Conservation (phyloP, 139 green algal species). For the Coccomyxa sp. region DNA sequence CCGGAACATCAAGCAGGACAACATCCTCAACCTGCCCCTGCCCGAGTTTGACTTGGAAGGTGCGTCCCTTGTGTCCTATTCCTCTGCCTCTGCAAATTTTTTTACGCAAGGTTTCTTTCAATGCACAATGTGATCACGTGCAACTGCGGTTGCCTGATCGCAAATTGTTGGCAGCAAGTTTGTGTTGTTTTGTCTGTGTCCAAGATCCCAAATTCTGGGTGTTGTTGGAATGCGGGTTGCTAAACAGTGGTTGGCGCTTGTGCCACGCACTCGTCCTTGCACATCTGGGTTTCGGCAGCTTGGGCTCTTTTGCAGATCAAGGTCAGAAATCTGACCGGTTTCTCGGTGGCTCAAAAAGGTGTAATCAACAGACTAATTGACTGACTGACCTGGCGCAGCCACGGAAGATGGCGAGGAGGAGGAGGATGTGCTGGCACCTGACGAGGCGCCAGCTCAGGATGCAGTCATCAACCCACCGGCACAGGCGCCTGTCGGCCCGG, state of each 20-base stretch:
- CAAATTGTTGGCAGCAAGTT: background rate
- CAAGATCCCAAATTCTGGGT: background rate
- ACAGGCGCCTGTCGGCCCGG: background rate
- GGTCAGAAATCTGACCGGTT: too few relatives aligned
- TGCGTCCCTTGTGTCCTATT: background rate
- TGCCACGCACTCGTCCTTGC: too few relatives aligned
- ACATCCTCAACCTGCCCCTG: slow-evolving; percentile 39
- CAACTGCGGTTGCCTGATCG: background rate
- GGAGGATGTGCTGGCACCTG: background rate
- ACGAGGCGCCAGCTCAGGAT: slow-evolving; percentile 1
- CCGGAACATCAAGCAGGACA: slow-evolving; percentile 20
- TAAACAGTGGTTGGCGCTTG: background rate
- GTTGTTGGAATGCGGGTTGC: background rate
- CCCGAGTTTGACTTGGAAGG: slow-evolving; percentile 17
- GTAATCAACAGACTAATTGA: too few relatives aligned
- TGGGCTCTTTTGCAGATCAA: too few relatives aligned
- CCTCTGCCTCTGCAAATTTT: background rate
- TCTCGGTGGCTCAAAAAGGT: too few relatives aligned
- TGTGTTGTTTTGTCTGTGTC: background rate
- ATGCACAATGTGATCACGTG: background rate
- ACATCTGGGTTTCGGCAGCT: too few relatives aligned
- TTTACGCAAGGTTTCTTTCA: background rate
- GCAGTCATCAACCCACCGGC: background rate
- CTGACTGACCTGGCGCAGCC: too few relatives aligned
- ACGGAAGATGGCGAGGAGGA: background rate